Percentiles rank a stretch among this genome's conserved stretches.
These are phyloP conservation scores for Candida anglica DNA, from an alignment of 805 yeast species.

Conservation along the genomic window DNA sequence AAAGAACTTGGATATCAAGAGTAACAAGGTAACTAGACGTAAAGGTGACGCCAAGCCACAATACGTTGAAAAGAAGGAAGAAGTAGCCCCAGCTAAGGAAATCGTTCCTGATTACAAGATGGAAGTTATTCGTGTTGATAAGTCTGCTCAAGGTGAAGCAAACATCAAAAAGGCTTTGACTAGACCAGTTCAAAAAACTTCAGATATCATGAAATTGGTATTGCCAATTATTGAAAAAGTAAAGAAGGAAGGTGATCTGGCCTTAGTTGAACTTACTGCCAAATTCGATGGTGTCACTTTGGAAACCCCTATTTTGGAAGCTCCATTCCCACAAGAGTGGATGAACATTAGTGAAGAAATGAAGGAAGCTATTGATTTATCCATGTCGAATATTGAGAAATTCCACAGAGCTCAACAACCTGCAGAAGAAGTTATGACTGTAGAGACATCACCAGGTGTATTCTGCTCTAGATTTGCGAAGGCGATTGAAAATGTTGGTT, in stretches of 20 bases:
- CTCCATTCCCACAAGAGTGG: slow-evolving; percentile 80
- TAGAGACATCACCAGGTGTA: slow-evolving; percentile 94
- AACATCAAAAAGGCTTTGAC: slow-evolving; percentile 59
- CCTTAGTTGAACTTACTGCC: slow-evolving; percentile 82
- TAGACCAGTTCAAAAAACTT: slow-evolving; percentile 94
- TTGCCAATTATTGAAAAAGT: slow-evolving; percentile 85
- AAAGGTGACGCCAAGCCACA: slow-evolving; percentile 93
- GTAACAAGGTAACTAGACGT: slow-evolving; percentile 84
- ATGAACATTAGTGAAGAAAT: slow-evolving; percentile 73
- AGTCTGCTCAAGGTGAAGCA: slow-evolving; percentile 32
- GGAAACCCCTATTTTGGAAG: slow-evolving; percentile 66
- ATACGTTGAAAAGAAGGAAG: slow-evolving; percentile 41
- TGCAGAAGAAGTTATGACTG: slow-evolving; percentile 60
- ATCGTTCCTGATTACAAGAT: slow-evolving; percentile 42
- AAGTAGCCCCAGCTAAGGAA: slow-evolving; percentile 10
- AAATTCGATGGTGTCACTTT: slow-evolving; percentile 86
- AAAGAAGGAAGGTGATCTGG: slow-evolving; percentile 74
- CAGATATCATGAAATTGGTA: slow-evolving; percentile 89
- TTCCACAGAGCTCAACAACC: slow-evolving; percentile 94
- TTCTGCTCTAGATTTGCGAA: slow-evolving; percentile 91
- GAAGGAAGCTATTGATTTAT: slow-evolving; percentile 81
- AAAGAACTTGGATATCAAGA: slow-evolving; percentile 76
- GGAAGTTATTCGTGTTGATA: slow-evolving; percentile 44
- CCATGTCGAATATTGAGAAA: slow-evolving; percentile 81
- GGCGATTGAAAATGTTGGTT: slow-evolving; percentile 91